Evolutionary conservation across 805 yeast genomes (phyloP).

Genomic region (Yamadazyma phyllophila): DNA sequence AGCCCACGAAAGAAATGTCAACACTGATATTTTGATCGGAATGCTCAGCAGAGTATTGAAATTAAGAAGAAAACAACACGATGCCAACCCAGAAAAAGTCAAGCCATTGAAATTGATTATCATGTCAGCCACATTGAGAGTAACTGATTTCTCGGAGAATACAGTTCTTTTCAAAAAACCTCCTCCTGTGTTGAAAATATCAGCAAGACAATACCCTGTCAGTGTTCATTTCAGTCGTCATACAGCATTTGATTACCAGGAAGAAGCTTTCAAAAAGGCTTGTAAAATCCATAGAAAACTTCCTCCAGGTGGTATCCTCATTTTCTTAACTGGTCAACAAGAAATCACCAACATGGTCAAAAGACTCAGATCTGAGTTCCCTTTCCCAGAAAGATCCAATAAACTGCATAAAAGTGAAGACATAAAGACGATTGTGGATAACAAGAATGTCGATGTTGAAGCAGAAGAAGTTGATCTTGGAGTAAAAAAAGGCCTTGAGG

Average conservation of each 20-base stretch:
- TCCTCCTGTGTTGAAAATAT: constrained; percentile 88
- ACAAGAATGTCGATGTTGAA: constrained; percentile 67
- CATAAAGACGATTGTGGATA: constrained; percentile 6
- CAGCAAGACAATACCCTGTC: constrained; percentile 93
- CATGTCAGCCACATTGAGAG: constrained; percentile 97
- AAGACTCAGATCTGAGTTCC: constrained; percentile 65
- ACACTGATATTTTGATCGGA: constrained; percentile 94
- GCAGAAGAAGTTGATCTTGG: constrained; percentile 86
- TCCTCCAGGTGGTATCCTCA: constrained; percentile 92
- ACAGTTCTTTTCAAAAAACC: constrained; percentile 57
- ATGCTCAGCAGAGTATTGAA: constrained; percentile 84
- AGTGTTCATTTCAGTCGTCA: constrained; percentile 83
- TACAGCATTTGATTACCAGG: constrained; percentile 76
- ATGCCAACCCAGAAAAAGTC: constrained; percentile 40
- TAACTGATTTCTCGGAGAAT: constrained; percentile 89
- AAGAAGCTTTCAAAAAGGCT: constrained; percentile 81
- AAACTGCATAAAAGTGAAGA: constrained; percentile 29
- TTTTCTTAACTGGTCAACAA: constrained; percentile 92
- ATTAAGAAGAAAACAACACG: constrained; percentile 57
- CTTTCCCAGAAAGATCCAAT: constrained; percentile 29
- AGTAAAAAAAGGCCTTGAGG: constrained; percentile 37
- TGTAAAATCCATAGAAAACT: constrained; percentile 80
- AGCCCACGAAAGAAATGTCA: constrained; percentile 95
- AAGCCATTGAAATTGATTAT: constrained; percentile 78
- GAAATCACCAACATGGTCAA: constrained; percentile 81